phyloP scores from a whole-genome alignment of 2,329 filamentous ascomycete species.

The Fusarium drepaniforme region DNA sequence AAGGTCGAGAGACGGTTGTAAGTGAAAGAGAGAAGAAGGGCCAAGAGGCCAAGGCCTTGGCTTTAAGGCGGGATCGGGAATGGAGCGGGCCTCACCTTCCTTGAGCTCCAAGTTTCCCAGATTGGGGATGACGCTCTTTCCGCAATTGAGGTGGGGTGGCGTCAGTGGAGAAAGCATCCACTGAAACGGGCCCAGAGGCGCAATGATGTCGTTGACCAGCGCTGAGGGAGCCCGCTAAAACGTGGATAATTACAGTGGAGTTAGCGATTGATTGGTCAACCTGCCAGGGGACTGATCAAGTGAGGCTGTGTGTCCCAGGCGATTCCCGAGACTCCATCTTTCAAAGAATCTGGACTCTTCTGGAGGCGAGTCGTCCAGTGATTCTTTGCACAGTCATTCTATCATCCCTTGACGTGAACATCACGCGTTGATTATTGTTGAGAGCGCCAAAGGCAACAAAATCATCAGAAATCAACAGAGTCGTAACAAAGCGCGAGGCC shows the following conservation, averaged over 20 bases:
- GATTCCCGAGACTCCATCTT: slow-evolving; percentile 3
- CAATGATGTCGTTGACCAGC: slow-evolving; percentile 11
- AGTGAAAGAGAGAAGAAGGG: slow-evolving; percentile 12
- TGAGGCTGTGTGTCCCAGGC: slow-evolving; percentile 33
- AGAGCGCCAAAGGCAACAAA: background rate
- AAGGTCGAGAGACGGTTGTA: slow-evolving; percentile 16
- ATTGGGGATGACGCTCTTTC: slow-evolving; percentile 27
- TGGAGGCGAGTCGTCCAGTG: slow-evolving; percentile 10
- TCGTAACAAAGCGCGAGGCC: background rate
- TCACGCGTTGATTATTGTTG: background rate
- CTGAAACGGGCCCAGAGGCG: slow-evolving; percentile 1
- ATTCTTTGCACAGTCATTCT: slow-evolving; percentile 2
- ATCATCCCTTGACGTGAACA: background rate
- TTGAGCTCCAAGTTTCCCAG: slow-evolving; percentile 1
- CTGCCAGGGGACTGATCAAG: slow-evolving; percentile 25
- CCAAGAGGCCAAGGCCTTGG: slow-evolving; percentile 36
- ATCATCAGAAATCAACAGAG: background rate
- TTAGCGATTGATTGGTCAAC: slow-evolving; percentile 25
- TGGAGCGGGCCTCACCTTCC: background rate
- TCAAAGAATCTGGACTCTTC: slow-evolving; percentile 17
- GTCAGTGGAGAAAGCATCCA: slow-evolving; percentile 20
- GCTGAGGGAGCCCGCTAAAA: slow-evolving; percentile 9
- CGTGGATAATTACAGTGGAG: background rate
- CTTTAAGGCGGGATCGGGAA: slow-evolving; percentile 36
- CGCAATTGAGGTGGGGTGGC: slow-evolving; percentile 19